These are phyloP conservation scores for Saccharomyces mikatae DNA, from an alignment of 805 yeast genomes.

Conservation along the genomic window DNA sequence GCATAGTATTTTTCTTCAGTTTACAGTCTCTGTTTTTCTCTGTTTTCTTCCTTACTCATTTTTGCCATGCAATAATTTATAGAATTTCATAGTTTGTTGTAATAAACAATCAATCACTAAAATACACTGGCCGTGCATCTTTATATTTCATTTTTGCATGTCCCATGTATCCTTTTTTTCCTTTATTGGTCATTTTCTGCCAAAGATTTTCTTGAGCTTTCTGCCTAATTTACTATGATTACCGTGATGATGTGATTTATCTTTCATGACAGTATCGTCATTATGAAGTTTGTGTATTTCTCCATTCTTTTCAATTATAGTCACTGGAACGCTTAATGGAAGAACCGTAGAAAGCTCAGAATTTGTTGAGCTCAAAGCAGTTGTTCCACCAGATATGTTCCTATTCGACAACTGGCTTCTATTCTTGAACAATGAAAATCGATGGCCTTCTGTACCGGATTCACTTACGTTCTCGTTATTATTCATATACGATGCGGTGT, in stretches of 20 bases:
- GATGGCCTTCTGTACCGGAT: not conserved
- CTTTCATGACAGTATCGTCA: not conserved
- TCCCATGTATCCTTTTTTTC: not conserved
- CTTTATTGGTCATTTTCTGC: not conserved
- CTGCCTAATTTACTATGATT: not conserved
- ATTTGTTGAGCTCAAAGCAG: not conserved
- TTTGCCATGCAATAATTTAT: not conserved
- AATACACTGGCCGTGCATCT: not conserved
- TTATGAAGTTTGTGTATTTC: not conserved
- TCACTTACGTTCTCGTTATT: not conserved
- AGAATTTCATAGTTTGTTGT: not conserved
- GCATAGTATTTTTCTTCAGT: not conserved
- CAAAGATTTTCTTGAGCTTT: not conserved
- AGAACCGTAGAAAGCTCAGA: not conserved
- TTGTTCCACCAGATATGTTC: not conserved
- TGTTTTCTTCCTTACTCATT: not conserved
- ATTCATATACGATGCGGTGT: not conserved
- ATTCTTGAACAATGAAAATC: not conserved
- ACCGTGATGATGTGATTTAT: not conserved
- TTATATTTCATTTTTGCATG: not conserved
- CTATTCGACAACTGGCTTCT: not conserved
- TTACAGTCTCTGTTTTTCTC: not conserved
- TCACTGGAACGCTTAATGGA: not conserved
- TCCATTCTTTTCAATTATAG: not conserved
- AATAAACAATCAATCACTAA: not conserved